Conservation (phyloP, 2,329 filamentous ascomycete species). For the Sarocladium brachiariae region DNA sequence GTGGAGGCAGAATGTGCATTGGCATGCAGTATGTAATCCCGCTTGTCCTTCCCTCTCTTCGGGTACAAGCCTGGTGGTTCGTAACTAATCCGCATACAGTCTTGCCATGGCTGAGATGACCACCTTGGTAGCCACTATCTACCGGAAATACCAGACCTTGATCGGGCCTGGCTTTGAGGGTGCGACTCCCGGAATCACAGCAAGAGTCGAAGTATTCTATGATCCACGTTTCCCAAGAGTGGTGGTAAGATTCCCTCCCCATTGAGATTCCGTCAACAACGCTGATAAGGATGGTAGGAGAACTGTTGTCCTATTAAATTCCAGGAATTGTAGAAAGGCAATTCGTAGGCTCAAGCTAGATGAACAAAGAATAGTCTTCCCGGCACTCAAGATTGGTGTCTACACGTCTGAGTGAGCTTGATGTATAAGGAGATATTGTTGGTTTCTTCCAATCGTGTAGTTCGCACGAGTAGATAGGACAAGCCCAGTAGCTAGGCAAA, state of each 20-base stretch:
- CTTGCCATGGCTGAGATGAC: conserved; percentile 15
- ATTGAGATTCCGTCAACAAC: neutral
- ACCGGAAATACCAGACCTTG: conserved; percentile 10
- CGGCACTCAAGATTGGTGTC: too few relatives aligned
- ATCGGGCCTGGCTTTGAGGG: conserved; percentile 10
- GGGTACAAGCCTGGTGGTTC: too few relatives aligned
- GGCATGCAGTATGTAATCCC: conserved; percentile 12
- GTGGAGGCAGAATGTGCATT: conserved; percentile 14
- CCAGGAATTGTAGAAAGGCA: neutral
- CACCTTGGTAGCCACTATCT: conserved; percentile 11
- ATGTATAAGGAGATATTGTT: neutral
- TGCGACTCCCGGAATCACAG: conserved; percentile 12
- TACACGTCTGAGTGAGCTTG: too few relatives aligned
- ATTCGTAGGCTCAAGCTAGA: neutral
- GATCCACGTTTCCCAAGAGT: conserved; percentile 9
- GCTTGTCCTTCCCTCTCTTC: neutral
- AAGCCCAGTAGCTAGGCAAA: conserved; percentile 16
- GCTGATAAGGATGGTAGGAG: neutral
- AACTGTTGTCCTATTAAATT: conserved; percentile 7
- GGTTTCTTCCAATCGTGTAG: too few relatives aligned
- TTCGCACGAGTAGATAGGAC: neutral
- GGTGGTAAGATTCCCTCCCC: neutral
- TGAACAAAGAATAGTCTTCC: too few relatives aligned
- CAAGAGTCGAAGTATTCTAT: conserved; percentile 12
- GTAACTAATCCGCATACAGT: too few relatives aligned